phyloP scores from a whole-genome alignment of 2,329 filamentous ascomycete species.

The Daldinia sp. region DNA sequence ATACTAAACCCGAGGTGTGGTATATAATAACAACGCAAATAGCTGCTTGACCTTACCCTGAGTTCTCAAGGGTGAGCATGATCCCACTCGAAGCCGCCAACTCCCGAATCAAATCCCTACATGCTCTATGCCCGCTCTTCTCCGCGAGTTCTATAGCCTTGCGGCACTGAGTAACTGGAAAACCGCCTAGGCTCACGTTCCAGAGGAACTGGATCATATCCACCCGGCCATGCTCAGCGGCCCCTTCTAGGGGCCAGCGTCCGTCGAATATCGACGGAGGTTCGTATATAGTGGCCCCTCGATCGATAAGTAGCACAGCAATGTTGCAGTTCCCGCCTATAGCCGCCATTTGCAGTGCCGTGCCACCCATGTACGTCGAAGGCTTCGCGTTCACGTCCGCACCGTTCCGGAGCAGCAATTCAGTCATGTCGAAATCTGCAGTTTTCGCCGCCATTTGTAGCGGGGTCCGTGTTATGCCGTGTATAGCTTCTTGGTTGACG shows the following conservation, averaged over 20 bases:
- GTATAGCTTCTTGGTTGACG: conserved; percentile 31
- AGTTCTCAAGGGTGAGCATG: conserved; percentile 23
- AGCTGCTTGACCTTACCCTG: neutral
- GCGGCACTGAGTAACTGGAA: conserved; percentile 27
- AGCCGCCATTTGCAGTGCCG: conserved; percentile 43
- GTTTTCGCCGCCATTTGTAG: conserved; percentile 41
- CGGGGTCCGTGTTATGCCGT: conserved; percentile 33
- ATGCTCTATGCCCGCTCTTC: conserved; percentile 28
- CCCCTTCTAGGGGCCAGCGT: conserved; percentile 41
- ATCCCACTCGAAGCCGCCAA: conserved; percentile 23
- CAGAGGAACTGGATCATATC: conserved; percentile 43
- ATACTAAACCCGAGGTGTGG: neutral
- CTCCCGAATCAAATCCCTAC: conserved; percentile 30
- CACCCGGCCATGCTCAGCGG: conserved; percentile 38
- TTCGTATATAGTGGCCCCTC: conserved; percentile 20
- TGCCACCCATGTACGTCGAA: conserved; percentile 26
- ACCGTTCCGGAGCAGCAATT: conserved; percentile 35
- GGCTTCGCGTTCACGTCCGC: conserved; percentile 39
- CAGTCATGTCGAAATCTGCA: conserved; percentile 36
- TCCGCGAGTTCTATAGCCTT: conserved; percentile 36
- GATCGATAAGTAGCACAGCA: conserved; percentile 25
- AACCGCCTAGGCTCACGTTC: conserved; percentile 22
- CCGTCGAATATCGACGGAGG: conserved; percentile 28
- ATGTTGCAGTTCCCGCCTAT: conserved; percentile 41
- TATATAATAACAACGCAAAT: neutral